Evolutionary conservation across 345 rosid species (phyloP), one percentile per base, ranked within the genome.

Genomic region (Viola odorata): DNA sequence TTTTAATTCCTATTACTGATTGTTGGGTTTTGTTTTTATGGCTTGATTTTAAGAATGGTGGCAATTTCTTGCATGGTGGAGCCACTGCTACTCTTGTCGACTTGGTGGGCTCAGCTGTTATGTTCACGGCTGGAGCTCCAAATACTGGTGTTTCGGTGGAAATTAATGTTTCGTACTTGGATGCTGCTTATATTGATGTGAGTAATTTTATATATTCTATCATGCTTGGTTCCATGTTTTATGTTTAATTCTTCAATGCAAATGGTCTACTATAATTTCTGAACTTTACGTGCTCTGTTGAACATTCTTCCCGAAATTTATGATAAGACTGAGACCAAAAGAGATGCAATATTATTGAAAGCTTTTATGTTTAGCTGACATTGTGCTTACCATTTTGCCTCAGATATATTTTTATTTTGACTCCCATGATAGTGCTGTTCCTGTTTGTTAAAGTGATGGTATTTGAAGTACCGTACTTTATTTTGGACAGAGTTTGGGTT

Each of bases 31-130:
- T 15, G 3, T 7, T 12, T 12, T 3, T 41, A 11, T 7, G 12
- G 52, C 49, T 58, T 61, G 7, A 61, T 50, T 44, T 55, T 6
- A 71, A 91, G 98, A 92, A 92, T 65, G 79, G 82, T 44, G 96
- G 91, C 5, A 89, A 82, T 62, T 87, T 80, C 87, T 78, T 92
- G 85, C 98, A 92, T 57, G 98, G 98, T 36, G 98, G 98, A 64
- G 98, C 96, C 36, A 92, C 94, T 2, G 96, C 91, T 1, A 79
- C 91, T 1, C 75, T 92, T 16, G 98, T 92, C 69, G 98, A 92
- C 69, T 32, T 89, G 80, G 80, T 87, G 55, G 96, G 98, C 5
- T 85, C 96, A 2, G 91, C 96, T 61, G 96, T 67, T 10, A 75
- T 89, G 38, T 76, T 6, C 62, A 85, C 89, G 17, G 61, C 68